Percentiles rank a stretch among this genome's conserved stretches.
Conservation (phyloP, 345 rosid species). For the Turnera subulata region DNA sequence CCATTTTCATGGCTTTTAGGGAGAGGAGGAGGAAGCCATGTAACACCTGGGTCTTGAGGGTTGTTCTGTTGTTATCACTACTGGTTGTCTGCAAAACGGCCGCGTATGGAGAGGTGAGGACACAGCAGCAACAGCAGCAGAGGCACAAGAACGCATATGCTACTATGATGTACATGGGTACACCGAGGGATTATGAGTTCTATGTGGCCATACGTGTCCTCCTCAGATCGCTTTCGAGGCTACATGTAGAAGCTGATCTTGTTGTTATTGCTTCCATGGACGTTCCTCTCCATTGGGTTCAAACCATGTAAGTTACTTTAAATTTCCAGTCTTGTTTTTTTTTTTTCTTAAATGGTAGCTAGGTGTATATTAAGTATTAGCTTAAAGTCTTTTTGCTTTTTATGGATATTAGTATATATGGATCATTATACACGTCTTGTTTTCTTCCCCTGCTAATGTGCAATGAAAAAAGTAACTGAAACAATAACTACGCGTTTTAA, state of each 20-base stretch:
- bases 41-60: not conserved
- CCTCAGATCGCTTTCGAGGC: slow-evolving; percentile 64
- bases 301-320: slow-evolving; percentile 58
- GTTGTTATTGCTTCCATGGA: slow-evolving; percentile 93
- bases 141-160: slow-evolving; percentile 80
- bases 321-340: too few species aligned
- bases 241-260: slow-evolving; percentile 82
- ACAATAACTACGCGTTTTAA: too few species aligned
- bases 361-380: too few species aligned
- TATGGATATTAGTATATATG: too few species aligned
- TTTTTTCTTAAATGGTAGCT: too few species aligned
- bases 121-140: slow-evolving; percentile 15
- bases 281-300: slow-evolving; percentile 85
- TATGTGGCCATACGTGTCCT: slow-evolving; percentile 88
- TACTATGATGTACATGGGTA: slow-evolving; percentile 99
- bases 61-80: not conserved
- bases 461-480: too few species aligned
- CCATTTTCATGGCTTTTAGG: not conserved
- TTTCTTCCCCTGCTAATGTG: too few species aligned
- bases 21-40: not conserved
- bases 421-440: too few species aligned
- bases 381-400: too few species aligned
- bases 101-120: slow-evolving; percentile 17
- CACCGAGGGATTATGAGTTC: slow-evolving; percentile 97
- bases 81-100: slow-evolving; percentile 3